Evolutionary conservation across 2,329 filamentous ascomycete species (phyloP).

Genomic region (Claviceps africana): DNA sequence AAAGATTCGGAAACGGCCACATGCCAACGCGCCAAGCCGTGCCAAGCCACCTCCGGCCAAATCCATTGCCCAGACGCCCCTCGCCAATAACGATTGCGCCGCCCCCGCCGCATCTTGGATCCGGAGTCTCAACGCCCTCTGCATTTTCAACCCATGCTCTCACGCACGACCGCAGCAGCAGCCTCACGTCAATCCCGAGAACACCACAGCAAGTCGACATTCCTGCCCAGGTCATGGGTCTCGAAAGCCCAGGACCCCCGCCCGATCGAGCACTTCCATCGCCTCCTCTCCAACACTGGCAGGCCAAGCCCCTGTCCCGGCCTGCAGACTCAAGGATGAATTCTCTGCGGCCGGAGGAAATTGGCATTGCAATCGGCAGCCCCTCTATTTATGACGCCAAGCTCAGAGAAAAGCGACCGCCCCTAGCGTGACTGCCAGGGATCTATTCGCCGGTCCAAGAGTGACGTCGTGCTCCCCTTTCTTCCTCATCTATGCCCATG

Average conservation of each 20-base stretch:
- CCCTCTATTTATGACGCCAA: neutral
- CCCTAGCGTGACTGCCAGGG: conserved; percentile 8
- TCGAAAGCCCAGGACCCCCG: conserved; percentile 27
- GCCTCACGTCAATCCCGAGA: conserved; percentile 1
- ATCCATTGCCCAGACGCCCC: neutral
- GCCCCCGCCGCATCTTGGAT: neutral
- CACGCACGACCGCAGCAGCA: neutral
- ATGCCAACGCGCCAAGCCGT: neutral
- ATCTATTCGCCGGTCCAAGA: conserved; percentile 1
- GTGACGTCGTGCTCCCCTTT: neutral
- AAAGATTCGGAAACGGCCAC: neutral
- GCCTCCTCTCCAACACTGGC: conserved; percentile 11
- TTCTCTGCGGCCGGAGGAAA: neutral
- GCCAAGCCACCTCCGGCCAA: neutral
- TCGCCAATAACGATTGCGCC: neutral
- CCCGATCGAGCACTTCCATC: conserved; percentile 26
- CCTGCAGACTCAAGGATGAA: neutral
- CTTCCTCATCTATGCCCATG: neutral
- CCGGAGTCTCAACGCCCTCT: neutral
- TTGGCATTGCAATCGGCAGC: conserved; percentile 4
- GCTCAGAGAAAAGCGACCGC: conserved; percentile 7
- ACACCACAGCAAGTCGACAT: conserved; percentile 1
- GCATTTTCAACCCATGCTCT: neutral
- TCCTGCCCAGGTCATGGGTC: conserved; percentile 8
- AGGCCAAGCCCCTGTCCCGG: conserved; percentile 2